Base-by-base conservation (phyloP, 2,329 filamentous ascomycete species). In the Cladosporium sp. region DNA sequence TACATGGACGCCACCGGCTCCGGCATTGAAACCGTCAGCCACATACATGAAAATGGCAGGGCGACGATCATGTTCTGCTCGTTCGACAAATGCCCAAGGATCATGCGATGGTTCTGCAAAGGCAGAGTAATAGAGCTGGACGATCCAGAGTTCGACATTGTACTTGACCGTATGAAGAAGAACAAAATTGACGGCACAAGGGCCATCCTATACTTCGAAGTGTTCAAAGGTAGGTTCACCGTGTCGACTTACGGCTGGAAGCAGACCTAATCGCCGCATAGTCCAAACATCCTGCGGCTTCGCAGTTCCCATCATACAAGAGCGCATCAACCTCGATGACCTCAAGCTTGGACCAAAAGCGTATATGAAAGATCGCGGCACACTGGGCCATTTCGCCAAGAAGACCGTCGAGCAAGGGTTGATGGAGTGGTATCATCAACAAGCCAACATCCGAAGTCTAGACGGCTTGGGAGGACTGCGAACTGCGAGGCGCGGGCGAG, bases 1-100 rank as follows among this genome's bases (percentile, higher is more conserved):
- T 92, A 92, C 69, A 78, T 91, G 58, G 89, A 92, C 69, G 82
- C 86, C 61, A 90, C 86, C 1, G 89, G 89, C 30, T 89, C 86
- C 34, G 89, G 89, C 22, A 86, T 81, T 67, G 89, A 93, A 75
- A 92, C 89, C 3, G 87, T 92, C 61, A 80, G 84, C 4, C 89
- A 92, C 67, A 73, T 90, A 11, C 86, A 90, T 69, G 89, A 93
- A 68, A 92, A 92, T 66, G 87, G 86, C 30, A 82, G 89, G 15
- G 81, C 89, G 17, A 90, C 88, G 5, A 75, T 92, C 68, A 86
- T 91, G 80, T 90, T 92, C 74, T 87, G 82, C 70, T 85, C 83
- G 20, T 89, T 88, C 63, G 83, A 81, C 1, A 64, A 75, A 3
- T 69, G 75, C 0, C 86, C 87, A 15, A 78, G 84, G 57, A 89